Conservation (phyloP, 1,284 basidiomycete species). For the Earliella scabrosa region DNA sequence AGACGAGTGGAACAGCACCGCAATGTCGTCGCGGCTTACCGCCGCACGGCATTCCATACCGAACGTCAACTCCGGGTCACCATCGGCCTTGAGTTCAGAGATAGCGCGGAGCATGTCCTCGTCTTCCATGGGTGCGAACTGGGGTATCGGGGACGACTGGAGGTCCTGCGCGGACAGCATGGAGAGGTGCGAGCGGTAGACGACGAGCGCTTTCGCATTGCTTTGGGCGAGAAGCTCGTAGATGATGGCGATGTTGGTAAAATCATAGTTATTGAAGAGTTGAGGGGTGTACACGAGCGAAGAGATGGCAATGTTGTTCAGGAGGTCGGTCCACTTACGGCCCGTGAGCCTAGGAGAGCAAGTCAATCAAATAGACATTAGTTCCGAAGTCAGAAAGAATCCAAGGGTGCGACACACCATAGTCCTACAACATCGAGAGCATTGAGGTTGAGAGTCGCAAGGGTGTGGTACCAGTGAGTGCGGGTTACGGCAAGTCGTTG, state of each 20-base stretch:
- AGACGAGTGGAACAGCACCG: slow-evolving; percentile 22
- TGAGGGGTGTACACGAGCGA: slow-evolving; percentile 19
- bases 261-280: slow-evolving; percentile 18
- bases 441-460: neutral
- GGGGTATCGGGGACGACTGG: neutral
- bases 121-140: slow-evolving; percentile 1
- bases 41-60: neutral
- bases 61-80: neutral
- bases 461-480: neutral
- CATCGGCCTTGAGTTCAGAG: neutral
- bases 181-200: slow-evolving; percentile 1
- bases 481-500: neutral
- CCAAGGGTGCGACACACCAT: slow-evolving; percentile 5
- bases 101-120: neutral
- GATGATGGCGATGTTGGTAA: slow-evolving; percentile 3
- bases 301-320: slow-evolving; percentile 15
- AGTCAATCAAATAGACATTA: no score
- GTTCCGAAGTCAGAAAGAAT: no score
- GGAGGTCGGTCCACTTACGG: slow-evolving; percentile 9
- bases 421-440: slow-evolving; percentile 6
- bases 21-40: slow-evolving; percentile 9
- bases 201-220: slow-evolving; percentile 11
- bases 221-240: slow-evolving; percentile 8
- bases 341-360: slow-evolving; percentile 16
- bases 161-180: neutral